Evolutionary conservation across 2,329 filamentous ascomycete genomes (phyloP).

Genomic region (Aspergillus sp.): DNA sequence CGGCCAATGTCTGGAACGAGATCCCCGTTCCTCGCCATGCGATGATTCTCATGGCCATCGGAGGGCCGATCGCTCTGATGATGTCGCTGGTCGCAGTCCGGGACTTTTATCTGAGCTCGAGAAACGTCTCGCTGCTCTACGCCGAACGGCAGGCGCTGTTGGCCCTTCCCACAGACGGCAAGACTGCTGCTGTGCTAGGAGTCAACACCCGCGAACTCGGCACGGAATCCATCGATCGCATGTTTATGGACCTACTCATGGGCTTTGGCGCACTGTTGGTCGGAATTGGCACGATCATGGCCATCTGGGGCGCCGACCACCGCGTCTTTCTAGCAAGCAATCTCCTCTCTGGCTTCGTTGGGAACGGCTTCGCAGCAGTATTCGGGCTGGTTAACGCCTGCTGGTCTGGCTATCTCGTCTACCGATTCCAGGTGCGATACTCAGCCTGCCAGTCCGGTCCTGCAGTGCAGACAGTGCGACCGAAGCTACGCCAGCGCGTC

Average conservation of each 20-base stretch:
- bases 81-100: conserved; percentile 49
- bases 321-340: conserved; percentile 51
- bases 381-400: conserved; percentile 52
- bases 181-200: conserved; percentile 39
- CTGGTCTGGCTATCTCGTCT: conserved; percentile 50
- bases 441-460: conserved; percentile 24
- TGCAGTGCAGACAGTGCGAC: conserved; percentile 14
- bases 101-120: conserved; percentile 47
- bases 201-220: conserved; percentile 52
- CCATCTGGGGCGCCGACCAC: conserved; percentile 51
- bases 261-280: conserved; percentile 53
- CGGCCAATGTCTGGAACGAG: conserved; percentile 59
- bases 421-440: conserved; percentile 43
- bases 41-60: conserved; percentile 52
- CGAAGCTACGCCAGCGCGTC: conserved; percentile 39
- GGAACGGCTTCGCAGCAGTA: conserved; percentile 51
- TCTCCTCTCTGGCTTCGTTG: conserved; percentile 56
- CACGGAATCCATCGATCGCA: conserved; percentile 52
- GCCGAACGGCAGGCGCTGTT: conserved; percentile 41
- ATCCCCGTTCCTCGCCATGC: conserved; percentile 52
- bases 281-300: conserved; percentile 54
- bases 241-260: conserved; percentile 53
- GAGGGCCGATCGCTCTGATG: conserved; percentile 48
- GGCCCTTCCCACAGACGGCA: conserved; percentile 1
- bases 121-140: conserved; percentile 49